These are phyloP conservation scores for Suillus bovinus DNA, from an alignment of 768 basidiomycete species.

Conservation along the genomic window DNA sequence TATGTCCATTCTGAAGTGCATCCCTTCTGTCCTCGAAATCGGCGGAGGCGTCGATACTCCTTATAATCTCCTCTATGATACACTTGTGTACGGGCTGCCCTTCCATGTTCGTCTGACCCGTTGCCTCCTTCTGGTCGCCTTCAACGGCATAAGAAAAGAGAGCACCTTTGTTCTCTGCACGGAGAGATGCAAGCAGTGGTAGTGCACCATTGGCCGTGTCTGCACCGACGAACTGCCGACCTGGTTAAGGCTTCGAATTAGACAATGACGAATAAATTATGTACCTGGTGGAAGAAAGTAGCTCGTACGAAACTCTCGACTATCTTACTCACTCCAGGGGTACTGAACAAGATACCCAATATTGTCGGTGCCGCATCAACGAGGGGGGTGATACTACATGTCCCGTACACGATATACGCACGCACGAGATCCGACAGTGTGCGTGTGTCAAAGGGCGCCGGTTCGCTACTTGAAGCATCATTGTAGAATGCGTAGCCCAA, in stretches of 20 bases:
- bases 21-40: constrained; percentile 65
- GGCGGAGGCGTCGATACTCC: constrained; percentile 75
- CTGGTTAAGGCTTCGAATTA: neutral
- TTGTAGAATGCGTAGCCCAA: neutral
- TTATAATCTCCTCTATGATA: constrained; percentile 74
- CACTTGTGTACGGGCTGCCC: constrained; percentile 49
- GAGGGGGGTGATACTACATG: constrained; percentile 74
- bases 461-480: neutral
- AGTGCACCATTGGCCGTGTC: constrained; percentile 72
- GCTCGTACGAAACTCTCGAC: constrained; percentile 69
- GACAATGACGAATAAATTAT: constrained; percentile 12
- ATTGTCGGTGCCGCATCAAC: constrained; percentile 76
- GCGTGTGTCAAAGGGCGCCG: neutral
- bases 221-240: constrained; percentile 79
- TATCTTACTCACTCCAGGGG: constrained; percentile 57
- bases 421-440: constrained; percentile 31
- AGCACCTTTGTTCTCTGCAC: constrained; percentile 68
- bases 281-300: constrained; percentile 86
- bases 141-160: constrained; percentile 87
- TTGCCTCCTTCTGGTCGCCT: constrained; percentile 63
- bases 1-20: constrained; percentile 19
- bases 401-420: constrained; percentile 78
- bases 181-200: constrained; percentile 61
- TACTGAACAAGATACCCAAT: constrained; percentile 49
- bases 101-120: constrained; percentile 25